Conservation (phyloP, 768 basidiomycete genomes). For the Sutorius australiensis region DNA sequence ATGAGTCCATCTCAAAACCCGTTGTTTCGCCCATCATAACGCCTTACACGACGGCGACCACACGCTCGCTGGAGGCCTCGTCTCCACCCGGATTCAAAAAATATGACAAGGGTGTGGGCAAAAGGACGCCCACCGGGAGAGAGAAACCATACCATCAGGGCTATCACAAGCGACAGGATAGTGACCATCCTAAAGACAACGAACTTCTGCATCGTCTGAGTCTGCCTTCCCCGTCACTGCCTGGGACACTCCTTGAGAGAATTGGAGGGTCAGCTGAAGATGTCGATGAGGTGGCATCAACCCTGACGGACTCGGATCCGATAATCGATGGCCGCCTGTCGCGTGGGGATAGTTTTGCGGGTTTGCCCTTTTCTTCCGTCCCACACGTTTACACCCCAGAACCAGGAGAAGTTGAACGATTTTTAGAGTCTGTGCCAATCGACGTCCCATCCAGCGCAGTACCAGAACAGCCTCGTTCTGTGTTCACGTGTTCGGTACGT, state of each 20-base stretch:
- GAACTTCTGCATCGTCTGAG: slow-evolving; percentile 15
- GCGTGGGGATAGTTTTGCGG: background rate
- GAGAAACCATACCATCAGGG: background rate
- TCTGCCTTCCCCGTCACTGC: slow-evolving; percentile 4
- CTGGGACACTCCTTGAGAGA: slow-evolving; percentile 19
- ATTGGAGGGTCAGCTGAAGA: slow-evolving; percentile 12
- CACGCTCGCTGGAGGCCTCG: background rate
- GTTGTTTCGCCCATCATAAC: background rate
- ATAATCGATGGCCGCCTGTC: slow-evolving; percentile 5
- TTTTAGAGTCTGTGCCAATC: slow-evolving; percentile 24
- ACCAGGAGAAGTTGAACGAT: slow-evolving; percentile 24
- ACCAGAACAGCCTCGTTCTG: background rate
- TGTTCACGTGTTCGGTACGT: slow-evolving; percentile 20
- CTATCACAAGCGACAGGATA: background rate
- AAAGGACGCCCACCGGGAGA: slow-evolving; percentile 5
- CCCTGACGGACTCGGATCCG: slow-evolving; percentile 1
- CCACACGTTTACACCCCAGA: slow-evolving; percentile 19
- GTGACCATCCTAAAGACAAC: slow-evolving; percentile 1
- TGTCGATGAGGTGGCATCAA: background rate
- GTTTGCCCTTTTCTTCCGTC: slow-evolving; percentile 1
- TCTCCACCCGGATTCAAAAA: background rate
- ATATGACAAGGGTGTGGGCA: slow-evolving; percentile 1
- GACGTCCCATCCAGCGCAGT: background rate
- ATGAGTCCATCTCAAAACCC: background rate
- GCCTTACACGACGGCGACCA: slow-evolving; percentile 1